A percentile compares a stretch with the other conserved stretches of the same genome.
Conservation (phyloP, 2,329 filamentous ascomycete species). For the Epicoccum nigrum region DNA sequence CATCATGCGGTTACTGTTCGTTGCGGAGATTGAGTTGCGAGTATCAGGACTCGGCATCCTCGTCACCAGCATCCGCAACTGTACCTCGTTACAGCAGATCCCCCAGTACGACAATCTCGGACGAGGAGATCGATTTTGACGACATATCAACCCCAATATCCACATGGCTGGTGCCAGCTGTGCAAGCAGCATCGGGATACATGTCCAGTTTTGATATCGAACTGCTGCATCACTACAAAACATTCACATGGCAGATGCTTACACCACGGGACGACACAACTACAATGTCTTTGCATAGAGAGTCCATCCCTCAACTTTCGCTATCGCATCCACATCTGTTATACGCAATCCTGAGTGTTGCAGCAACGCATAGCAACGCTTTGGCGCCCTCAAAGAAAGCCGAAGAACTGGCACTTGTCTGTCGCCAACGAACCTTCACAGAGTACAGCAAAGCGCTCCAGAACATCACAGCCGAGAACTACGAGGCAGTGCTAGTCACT, state of each 20-base stretch:
- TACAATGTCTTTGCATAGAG: slow-evolving; percentile 28
- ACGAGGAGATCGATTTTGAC: slow-evolving; percentile 23
- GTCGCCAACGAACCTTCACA: slow-evolving; percentile 37
- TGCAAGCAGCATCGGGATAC: slow-evolving; percentile 26
- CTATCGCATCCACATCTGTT: slow-evolving; percentile 33
- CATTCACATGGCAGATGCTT: slow-evolving; percentile 31
- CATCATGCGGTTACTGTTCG: slow-evolving; percentile 36
- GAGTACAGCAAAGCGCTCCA: slow-evolving; percentile 35
- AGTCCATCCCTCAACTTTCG: slow-evolving; percentile 29
- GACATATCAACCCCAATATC: slow-evolving; percentile 6
- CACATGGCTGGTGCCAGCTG: slow-evolving; percentile 27
- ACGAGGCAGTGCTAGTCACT: slow-evolving; percentile 40
- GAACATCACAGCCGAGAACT: slow-evolving; percentile 40
- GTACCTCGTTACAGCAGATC: not conserved
- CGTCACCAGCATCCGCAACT: slow-evolving; percentile 2
- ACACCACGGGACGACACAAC: slow-evolving; percentile 26
- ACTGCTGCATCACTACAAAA: slow-evolving; percentile 37
- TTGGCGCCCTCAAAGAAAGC: slow-evolving; percentile 20
- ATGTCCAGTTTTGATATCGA: slow-evolving; percentile 29
- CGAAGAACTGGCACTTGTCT: slow-evolving; percentile 24
- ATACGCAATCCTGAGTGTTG: slow-evolving; percentile 36
- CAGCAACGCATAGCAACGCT: slow-evolving; percentile 30
- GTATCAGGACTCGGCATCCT: slow-evolving; percentile 25
- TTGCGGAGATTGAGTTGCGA: slow-evolving; percentile 33
- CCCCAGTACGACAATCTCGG: not conserved